These are phyloP conservation scores for Osmanthus fragrans DNA, from an alignment of 257 asterid genomes.

Conservation along the genomic window DNA sequence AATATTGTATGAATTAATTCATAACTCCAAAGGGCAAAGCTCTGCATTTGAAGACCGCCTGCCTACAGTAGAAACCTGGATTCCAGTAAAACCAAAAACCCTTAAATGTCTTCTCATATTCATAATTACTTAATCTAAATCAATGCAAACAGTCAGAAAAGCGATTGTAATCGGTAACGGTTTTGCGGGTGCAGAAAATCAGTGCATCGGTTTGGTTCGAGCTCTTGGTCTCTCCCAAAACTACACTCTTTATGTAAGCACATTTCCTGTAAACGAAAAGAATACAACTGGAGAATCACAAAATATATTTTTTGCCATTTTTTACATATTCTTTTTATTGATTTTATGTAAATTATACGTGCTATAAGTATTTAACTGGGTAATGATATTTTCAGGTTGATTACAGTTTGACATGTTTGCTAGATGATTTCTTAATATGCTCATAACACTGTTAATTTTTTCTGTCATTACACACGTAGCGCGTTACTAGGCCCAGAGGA, in stretches of 20 bases:
- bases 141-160: constrained; percentile 61
- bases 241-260: constrained; percentile 54
- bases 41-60: neutral
- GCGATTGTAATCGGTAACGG: constrained; percentile 81
- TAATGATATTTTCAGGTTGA: neutral
- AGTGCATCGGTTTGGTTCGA: constrained; percentile 74
- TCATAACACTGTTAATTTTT: constrained; percentile 5
- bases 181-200: constrained; percentile 80
- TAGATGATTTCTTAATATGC: constrained; percentile 12
- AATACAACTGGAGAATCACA: neutral
- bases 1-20: too few relatives aligned
- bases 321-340: neutral
- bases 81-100: neutral
- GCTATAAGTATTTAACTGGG: neutral
- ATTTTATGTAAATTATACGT: constrained; percentile 5
- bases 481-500: constrained; percentile 73
- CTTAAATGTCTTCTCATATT: neutral
- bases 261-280: neutral
- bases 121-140: neutral
- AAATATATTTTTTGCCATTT: neutral
- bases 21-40: too few relatives aligned
- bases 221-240: constrained; percentile 64
- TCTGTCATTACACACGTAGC: constrained; percentile 37
- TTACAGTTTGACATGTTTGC: neutral
- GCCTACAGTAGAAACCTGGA: neutral